Evolutionary conservation across 2,329 filamentous ascomycete species (phyloP).

Genomic region (Didymella pomorum): DNA sequence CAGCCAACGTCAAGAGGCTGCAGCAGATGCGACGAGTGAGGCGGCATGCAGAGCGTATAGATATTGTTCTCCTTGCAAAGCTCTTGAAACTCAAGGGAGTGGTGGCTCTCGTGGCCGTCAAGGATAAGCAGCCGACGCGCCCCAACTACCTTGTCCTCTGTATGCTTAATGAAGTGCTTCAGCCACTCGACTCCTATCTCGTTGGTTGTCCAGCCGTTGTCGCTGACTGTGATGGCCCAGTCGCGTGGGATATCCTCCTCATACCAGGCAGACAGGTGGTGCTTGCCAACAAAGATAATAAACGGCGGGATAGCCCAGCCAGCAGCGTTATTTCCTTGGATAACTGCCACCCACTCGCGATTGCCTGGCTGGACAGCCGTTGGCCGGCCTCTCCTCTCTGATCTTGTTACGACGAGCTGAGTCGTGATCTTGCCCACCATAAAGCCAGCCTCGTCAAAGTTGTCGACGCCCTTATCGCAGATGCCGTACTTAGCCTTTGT

Average conservation of each 20-base stretch:
- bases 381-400: too few relatives aligned
- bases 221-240: background rate
- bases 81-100: too few relatives aligned
- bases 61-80: too few relatives aligned
- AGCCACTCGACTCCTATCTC: constrained; percentile 29
- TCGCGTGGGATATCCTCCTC: background rate
- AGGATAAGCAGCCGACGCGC: constrained; percentile 24
- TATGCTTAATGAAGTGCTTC: constrained; percentile 27
- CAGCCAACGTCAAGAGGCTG: constrained; percentile 52
- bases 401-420: too few relatives aligned
- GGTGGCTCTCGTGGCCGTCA: constrained; percentile 30
- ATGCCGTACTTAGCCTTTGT: background rate
- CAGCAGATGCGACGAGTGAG: constrained; percentile 48
- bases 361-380: background rate
- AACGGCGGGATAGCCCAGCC: background rate
- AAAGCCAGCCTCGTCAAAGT: too few relatives aligned
- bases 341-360: background rate
- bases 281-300: background rate
- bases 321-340: background rate
- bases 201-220: constrained; percentile 38
- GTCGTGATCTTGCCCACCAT: too few relatives aligned
- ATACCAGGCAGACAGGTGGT: background rate
- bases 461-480: background rate
- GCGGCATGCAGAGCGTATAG: too few relatives aligned
- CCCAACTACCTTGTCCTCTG: constrained; percentile 36